Base-by-base conservation (phyloP, 768 basidiomycete species). In the Tylopilus sp. region DNA sequence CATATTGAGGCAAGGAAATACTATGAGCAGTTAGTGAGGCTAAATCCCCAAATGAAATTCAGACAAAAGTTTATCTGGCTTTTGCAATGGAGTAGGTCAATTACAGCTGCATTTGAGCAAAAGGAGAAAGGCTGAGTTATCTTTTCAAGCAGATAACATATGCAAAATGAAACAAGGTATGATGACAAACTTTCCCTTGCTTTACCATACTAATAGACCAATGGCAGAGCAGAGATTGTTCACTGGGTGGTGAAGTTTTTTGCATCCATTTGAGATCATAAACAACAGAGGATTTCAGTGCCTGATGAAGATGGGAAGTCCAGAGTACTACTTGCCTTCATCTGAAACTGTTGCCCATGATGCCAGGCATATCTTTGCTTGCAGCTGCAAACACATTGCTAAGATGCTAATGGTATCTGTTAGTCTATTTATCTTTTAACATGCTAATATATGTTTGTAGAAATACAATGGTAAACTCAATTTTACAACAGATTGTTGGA, bases 41-140 rank as follows among this genome's bases (percentile, higher is more conserved):
- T 7, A 37, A 37, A 19, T 8, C n/a, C 21, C n/a, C 36, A 19
- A 21, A 37, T 19, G 36, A 37, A 21, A 10, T 21, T 9, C 4
- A 10, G 19, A 21, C 36, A 7, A 21, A n/a, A 37, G 19, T 8
- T 37, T 2, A 19, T 37, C 12, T 7, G n/a, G 21, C n/a, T 6
- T 8, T 19, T 37, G 8, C 36, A 19, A 19, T 19, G 4, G 7
- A 12, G 22, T 13, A 21, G 37, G 10, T 22, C 44, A 33, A 72
- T 74, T 14, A 71, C 64, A 0, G 45, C 63, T 0, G 53, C 51
- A 6, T 73, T 74, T 49, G 61, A 66, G 25, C 21, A 56, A 1
- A 64, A 59, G 10, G 66, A 63, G 0, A 68, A 68, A 45, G 65
- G 65, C 1, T 65, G 66, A n/a, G 59, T 71, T 0, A 67, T 62